phyloP scores from a whole-genome alignment of 768 basidiomycete genomes.

The Xerocomellus intermedius region DNA sequence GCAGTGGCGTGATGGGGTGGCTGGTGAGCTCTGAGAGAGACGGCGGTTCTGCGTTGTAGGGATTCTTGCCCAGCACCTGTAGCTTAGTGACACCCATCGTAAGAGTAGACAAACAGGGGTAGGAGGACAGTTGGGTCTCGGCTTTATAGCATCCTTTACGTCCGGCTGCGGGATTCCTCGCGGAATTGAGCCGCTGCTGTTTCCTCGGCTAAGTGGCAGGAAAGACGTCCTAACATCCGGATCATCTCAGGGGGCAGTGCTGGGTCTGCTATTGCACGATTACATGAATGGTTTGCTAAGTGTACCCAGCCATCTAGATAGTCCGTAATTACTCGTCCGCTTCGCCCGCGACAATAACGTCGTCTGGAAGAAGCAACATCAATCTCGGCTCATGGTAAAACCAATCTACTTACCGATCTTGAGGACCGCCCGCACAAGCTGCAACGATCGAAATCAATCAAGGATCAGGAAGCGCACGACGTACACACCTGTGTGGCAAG shows the following conservation, averaged over 20 bases:
- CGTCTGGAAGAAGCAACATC: slow-evolving; percentile 46
- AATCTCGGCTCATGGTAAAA: not conserved
- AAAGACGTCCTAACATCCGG: too few relatives aligned
- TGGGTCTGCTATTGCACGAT: slow-evolving; percentile 17
- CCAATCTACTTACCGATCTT: slow-evolving; percentile 66
- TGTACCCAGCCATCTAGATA: slow-evolving; percentile 20
- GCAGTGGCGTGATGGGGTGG: slow-evolving; percentile 53
- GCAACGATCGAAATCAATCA: slow-evolving; percentile 6
- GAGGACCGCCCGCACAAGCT: slow-evolving; percentile 83
- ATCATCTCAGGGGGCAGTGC: too few relatives aligned
- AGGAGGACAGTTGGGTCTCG: too few relatives aligned
- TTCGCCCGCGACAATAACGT: slow-evolving; percentile 73
- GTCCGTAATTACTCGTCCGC: slow-evolving; percentile 54
- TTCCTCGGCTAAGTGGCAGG: too few relatives aligned
- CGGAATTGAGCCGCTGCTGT: too few relatives aligned
- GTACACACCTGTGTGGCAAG: slow-evolving; percentile 85
- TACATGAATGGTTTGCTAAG: slow-evolving; percentile 22
- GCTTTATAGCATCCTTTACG: too few relatives aligned
- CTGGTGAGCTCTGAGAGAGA: slow-evolving; percentile 52
- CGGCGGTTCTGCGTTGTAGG: slow-evolving; percentile 71
- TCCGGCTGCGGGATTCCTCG: too few relatives aligned
- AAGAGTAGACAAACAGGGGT: not conserved
- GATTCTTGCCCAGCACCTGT: slow-evolving; percentile 34
- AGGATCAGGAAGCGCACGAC: not conserved
- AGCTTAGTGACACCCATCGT: slow-evolving; percentile 23